Evolutionary conservation across 495 filamentous ascomycete species (phyloP), one percentile per base, ranked within the genome.

Genomic region (Penicillium bovifimosum): DNA sequence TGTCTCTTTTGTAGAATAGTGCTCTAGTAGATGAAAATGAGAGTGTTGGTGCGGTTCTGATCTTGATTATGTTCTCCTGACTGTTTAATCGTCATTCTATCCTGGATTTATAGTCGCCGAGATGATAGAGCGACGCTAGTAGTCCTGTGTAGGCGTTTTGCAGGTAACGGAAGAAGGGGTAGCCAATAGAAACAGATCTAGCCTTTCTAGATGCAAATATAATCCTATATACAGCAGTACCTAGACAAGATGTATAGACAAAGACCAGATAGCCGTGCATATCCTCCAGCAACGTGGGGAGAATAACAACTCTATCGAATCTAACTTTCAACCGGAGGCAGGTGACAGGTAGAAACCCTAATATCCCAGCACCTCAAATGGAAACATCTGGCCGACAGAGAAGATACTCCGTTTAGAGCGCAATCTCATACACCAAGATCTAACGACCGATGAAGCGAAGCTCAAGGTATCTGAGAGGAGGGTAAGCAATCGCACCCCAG

Each of bases 401-500:
- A n/a, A n/a, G n/a, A n/a, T n/a, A n/a, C n/a, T n/a, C n/a, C n/a
- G n/a, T n/a, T n/a, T n/a, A n/a, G n/a, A n/a, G n/a, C 44, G n/a
- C 6, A 16, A 13, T 7, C 14, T 18, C n/a, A 26, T 11, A 11
- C 8, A 38, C 7, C n/a, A 50, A 35, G 41, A 34, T n/a, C 52
- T 66, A 79, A 31, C 76, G 60, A 4, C 74, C 73, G 35, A 79
- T 44, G n/a, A 63, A 60, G 52, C 60, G 71, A 27, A 77, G 59
- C 58, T 82, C 79, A 31, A 77, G 6, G 53, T 65, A 76, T 48
- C 79, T 59, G 44, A 80, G 50, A 24, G 74, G 75, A n/a, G 75
- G 76, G 53, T 74, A 82, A 28, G 75, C 65, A 17, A 81, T 47
- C 26, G 68, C 60, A 5, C 76, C 66, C 67, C 75, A 80, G 6